These are phyloP conservation scores for Austroboletus niveus DNA, from an alignment of 1,284 basidiomycete genomes.

Conservation along the genomic window DNA sequence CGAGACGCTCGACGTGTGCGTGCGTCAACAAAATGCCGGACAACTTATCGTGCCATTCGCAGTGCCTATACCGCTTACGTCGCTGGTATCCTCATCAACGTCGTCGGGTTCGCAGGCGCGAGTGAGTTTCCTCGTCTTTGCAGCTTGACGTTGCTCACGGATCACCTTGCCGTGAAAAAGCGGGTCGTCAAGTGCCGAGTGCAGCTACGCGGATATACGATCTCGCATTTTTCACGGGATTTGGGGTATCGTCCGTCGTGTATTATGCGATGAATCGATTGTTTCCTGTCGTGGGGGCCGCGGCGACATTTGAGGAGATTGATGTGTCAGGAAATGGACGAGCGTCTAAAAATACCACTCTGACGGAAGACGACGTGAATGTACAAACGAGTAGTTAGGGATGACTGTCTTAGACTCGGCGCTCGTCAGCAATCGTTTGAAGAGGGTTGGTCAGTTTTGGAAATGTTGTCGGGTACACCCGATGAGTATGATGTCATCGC, in stretches of 20 bases:
- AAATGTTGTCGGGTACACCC: slow-evolving; percentile 23
- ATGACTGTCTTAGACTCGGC: no score
- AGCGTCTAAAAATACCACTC: not conserved
- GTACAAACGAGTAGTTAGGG: not conserved
- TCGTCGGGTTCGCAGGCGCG: slow-evolving; percentile 71
- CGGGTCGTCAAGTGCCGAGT: slow-evolving; percentile 56
- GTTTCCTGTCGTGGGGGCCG: slow-evolving; percentile 58
- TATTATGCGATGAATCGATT: slow-evolving; percentile 60
- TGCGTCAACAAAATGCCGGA: not conserved
- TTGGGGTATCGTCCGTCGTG: slow-evolving; percentile 62
- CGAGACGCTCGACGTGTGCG: not conserved
- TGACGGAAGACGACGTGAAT: not conserved
- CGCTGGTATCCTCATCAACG: slow-evolving; percentile 78
- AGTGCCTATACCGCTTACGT: slow-evolving; percentile 74
- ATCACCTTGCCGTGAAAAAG: slow-evolving; percentile 27
- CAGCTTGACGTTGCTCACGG: not conserved
- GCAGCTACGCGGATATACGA: slow-evolving; percentile 70
- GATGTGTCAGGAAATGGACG: slow-evolving; percentile 47
- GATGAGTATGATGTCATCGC: slow-evolving; percentile 30
- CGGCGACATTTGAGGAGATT: slow-evolving; percentile 55
- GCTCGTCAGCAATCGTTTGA: not conserved
- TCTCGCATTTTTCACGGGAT: slow-evolving; percentile 79
- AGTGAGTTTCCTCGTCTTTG: slow-evolving; percentile 38
- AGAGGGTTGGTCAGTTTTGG: slow-evolving; percentile 11
- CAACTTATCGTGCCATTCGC: not conserved